phyloP scores from a whole-genome alignment of 2,329 filamentous ascomycete species.

The Alternaria tenuissima region DNA sequence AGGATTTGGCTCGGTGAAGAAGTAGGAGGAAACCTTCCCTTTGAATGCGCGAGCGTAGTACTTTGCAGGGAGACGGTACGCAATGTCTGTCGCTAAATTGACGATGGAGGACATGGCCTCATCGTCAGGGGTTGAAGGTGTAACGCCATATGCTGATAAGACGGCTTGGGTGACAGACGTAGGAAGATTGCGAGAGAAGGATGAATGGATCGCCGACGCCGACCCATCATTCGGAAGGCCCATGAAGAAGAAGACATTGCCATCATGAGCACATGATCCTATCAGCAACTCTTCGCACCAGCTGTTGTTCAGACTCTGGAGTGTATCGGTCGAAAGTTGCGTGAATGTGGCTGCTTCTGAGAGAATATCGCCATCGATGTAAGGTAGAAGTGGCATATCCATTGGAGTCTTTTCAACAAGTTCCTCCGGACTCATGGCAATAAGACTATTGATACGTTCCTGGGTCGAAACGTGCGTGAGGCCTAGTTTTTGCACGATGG shows the following conservation, averaged over 20 bases:
- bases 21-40: slow-evolving; percentile 26
- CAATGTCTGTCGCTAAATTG: slow-evolving; percentile 55
- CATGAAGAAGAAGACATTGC: slow-evolving; percentile 31
- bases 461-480: slow-evolving; percentile 44
- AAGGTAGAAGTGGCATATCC: slow-evolving; percentile 44
- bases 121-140: slow-evolving; percentile 43
- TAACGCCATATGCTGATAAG: slow-evolving; percentile 52
- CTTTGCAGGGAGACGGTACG: slow-evolving; percentile 53
- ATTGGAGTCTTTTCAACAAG: slow-evolving; percentile 52
- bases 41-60: slow-evolving; percentile 44
- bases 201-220: slow-evolving; percentile 36
- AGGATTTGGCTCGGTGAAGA: slow-evolving; percentile 35
- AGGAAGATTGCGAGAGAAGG: slow-evolving; percentile 36
- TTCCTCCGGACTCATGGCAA: slow-evolving; percentile 49
- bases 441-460: slow-evolving; percentile 51
- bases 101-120: slow-evolving; percentile 51
- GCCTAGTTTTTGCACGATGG: slow-evolving; percentile 33
- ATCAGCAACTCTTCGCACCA: slow-evolving; percentile 58
- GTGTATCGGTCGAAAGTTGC: not conserved
- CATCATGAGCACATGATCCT: slow-evolving; percentile 57
- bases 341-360: slow-evolving; percentile 23
- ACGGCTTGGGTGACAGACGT: slow-evolving; percentile 21
- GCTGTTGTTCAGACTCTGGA: slow-evolving; percentile 13
- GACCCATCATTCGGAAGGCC: slow-evolving; percentile 28
- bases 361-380: slow-evolving; percentile 55